phyloP scores from a whole-genome alignment of 2,329 filamentous ascomycete species.

The Arthrobotrys conoides region DNA sequence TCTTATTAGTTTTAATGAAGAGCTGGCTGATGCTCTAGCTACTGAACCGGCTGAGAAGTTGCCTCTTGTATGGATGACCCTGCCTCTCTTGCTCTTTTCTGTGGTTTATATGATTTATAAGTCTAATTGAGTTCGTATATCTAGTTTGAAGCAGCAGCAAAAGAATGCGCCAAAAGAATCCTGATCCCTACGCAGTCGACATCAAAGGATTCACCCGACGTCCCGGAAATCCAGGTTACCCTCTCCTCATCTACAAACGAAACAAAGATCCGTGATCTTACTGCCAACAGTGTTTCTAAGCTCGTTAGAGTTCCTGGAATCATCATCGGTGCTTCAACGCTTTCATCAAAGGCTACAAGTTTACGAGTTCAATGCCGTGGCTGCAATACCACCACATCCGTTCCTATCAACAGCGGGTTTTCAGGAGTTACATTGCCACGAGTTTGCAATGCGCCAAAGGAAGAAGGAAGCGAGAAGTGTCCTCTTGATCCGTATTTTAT shows the following conservation, averaged over 20 bases:
- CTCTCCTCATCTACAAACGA: slow-evolving; percentile 92
- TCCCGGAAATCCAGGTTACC: slow-evolving; percentile 94
- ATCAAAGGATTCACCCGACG: slow-evolving; percentile 78
- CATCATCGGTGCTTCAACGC: slow-evolving; percentile 94
- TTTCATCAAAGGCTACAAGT: slow-evolving; percentile 93
- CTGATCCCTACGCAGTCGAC: slow-evolving; percentile 80
- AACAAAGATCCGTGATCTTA: slow-evolving; percentile 92
- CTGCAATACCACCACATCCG: slow-evolving; percentile 79
- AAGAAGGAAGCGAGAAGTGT: slow-evolving; percentile 78
- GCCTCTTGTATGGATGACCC: slow-evolving; percentile 77
- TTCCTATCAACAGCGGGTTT: slow-evolving; percentile 87
- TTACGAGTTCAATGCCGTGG: slow-evolving; percentile 89
- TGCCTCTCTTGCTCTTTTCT: slow-evolving; percentile 18
- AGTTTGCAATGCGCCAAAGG: slow-evolving; percentile 77
- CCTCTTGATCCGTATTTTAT: slow-evolving; percentile 97
- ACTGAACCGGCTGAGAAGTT: slow-evolving; percentile 94
- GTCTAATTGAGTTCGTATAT: neutral
- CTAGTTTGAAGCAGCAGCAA: slow-evolving; percentile 91
- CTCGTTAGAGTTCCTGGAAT: slow-evolving; percentile 98
- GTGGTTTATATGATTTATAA: neutral
- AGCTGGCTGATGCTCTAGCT: slow-evolving; percentile 88
- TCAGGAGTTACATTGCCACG: slow-evolving; percentile 87
- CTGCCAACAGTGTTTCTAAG: slow-evolving; percentile 90
- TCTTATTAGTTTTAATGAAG: slow-evolving; percentile 95
- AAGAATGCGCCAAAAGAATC: slow-evolving; percentile 92